Base-by-base conservation (phyloP, 1,139 yeast species). In the Saccharomycopsis hybrid region DNA sequence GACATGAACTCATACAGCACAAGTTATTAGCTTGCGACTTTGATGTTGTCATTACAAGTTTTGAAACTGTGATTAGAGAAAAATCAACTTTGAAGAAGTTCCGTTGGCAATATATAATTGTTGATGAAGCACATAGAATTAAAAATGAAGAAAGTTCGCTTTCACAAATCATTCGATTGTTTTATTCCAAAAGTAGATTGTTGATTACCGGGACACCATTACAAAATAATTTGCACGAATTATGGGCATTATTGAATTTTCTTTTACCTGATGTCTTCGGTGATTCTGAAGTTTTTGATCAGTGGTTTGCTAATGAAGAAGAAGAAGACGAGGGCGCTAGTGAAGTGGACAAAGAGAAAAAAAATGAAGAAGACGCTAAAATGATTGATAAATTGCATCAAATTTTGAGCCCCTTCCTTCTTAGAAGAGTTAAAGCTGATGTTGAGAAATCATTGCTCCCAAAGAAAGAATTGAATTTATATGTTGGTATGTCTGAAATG, bases 71-170 rank as follows among this genome's bases (percentile, higher is more conserved):
- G 27, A 82, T 92, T 42, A 76, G 92, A 53, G 98, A 92, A 64
- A 90, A 90, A 64, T 65, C 88, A 9, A 76, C 80, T 45, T 74
- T 92, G 57, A 85, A 83, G 61, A 88, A 88, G 62, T 73, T 92
- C 57, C 81, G 84, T 49, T 92, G 98, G 98, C 90, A 90, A 67
- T 92, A 90, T 63, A 82, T 92, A 51, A 79, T 92, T 29, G 90
- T 92, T 41, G 98, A 92, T 68, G 98, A 92, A 66, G 98, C 97
- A 1, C 98, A 92, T 64, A 77, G 97, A 62, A 90, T 92, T 63
- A 92, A 92, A 64, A 92, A 92, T 64, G 97, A 92, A 64, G 95
- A 86, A 61, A 82, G 94, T 48, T 80, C 94, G 51, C 72, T 92
- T 51, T 88, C 96, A 0, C 96, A 89, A 65, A 89, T 92, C 55